Evolutionary conservation across 768 basidiomycete species (phyloP).

Genomic region (Gymnopilus junonius): DNA sequence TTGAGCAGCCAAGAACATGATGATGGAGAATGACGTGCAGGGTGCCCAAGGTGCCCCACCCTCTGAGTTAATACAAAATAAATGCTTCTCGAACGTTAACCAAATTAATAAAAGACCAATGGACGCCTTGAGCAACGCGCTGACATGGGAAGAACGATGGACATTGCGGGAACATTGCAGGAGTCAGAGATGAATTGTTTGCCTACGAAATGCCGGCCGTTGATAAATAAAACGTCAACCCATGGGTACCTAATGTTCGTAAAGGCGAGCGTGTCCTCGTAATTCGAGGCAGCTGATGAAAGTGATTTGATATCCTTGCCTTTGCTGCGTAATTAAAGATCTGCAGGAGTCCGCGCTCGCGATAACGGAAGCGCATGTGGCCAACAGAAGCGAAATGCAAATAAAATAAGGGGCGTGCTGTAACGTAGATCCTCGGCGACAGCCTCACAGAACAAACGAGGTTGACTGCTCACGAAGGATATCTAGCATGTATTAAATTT

Average conservation of each 20-base stretch:
- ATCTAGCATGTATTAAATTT: background rate
- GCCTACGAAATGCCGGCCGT: background rate
- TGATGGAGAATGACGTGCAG: background rate
- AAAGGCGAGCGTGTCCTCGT: background rate
- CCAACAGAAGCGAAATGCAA: background rate
- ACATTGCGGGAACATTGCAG: slow-evolving; percentile 4
- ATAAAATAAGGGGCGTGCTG: background rate
- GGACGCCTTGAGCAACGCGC: background rate
- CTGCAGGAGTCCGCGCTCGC: background rate
- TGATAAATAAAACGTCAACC: background rate
- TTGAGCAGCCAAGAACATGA: background rate
- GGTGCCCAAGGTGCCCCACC: background rate
- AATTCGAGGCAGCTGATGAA: background rate
- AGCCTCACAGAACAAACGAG: background rate
- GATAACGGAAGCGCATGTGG: background rate
- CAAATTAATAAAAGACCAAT: background rate
- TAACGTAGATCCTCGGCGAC: background rate
- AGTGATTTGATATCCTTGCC: background rate
- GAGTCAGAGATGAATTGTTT: slow-evolving; percentile 1
- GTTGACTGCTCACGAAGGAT: background rate
- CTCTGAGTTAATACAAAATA: background rate
- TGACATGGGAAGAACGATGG: background rate
- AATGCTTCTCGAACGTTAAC: background rate
- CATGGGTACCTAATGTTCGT: background rate
- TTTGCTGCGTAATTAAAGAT: background rate